Base-by-base conservation (phyloP, 805 yeast species). In the Yamadazyma tumulicola region DNA sequence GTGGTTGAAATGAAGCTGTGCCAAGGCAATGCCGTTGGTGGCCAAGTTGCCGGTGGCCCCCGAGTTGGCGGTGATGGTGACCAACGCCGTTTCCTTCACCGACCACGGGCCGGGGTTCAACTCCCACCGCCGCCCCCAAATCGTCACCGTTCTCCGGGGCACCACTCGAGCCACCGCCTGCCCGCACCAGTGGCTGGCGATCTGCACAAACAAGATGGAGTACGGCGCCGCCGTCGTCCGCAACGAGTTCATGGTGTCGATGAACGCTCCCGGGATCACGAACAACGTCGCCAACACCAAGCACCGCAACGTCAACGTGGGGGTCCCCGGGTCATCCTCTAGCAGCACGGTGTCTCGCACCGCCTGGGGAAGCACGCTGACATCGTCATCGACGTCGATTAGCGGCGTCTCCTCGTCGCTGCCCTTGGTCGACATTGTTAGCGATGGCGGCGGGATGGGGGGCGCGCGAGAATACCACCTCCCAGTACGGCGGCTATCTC, bases 81-180 rank as follows among this genome's bases (percentile, higher is more conserved):
- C 63, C 58, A 79, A 37, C 21, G 74, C 69, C 6, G 77, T 64
- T 45, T 74, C 79, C 38, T 74, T 73, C 27, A 74, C 64, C 4
- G 75, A 55, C 78, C 78, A 74, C 0, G 79, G 78, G 2, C 77
- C 74, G 0, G 80, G 79, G 38, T 74, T 74, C 32, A 70, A 45
- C 34, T 57, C 56, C 29, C 51, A 42, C 17, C 41, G 34, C 5
- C 59, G 36, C 5, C 48, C 33, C 5, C 50, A 45, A 5, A 53
- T 26, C 4, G 46, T 9, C 3, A 37, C 24, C 10, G 32, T 34
- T 34, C 48, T 55, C 7, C 46, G 34, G 0, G 79, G 79, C 3
- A 74, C 51, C 0, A 47, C 51, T 15, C 35, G 45, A 0, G 78
- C 74, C 31, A 74, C 43, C 61, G 65, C 67, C 35, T 63, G 58